phyloP scores from a whole-genome alignment of 2,329 filamentous ascomycete genomes.

The Penicillium janthinellum region DNA sequence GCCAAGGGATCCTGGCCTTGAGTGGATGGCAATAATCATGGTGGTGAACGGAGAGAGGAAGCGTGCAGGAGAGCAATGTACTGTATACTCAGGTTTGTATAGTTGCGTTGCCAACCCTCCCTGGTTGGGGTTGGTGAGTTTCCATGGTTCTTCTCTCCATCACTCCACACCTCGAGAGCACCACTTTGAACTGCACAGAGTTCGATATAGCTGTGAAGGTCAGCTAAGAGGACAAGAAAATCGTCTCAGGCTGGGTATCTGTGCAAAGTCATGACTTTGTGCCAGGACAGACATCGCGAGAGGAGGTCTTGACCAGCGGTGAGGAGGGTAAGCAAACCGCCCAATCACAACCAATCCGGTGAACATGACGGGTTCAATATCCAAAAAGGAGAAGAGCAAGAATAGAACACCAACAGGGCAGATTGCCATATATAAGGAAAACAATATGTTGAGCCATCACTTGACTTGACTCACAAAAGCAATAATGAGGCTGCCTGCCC shows the following conservation, averaged over 20 bases:
- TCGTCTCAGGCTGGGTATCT: neutral
- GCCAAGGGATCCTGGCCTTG: neutral
- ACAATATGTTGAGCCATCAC: too few relatives aligned
- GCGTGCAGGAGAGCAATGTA: neutral
- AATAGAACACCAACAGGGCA: neutral
- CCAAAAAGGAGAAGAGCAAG: neutral
- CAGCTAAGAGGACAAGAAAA: neutral
- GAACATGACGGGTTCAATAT: neutral
- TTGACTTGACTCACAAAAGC: slow-evolving; percentile 4
- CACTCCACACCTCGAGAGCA: neutral
- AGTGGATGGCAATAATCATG: neutral
- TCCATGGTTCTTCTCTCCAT: neutral
- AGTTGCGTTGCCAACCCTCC: neutral
- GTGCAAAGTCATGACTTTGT: neutral
- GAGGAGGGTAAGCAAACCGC: neutral
- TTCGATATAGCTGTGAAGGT: neutral
- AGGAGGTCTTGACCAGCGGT: neutral
- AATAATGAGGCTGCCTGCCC: neutral
- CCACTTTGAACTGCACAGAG: neutral
- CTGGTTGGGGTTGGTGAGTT: neutral
- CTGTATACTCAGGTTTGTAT: neutral
- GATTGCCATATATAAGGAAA: neutral
- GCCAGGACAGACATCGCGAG: neutral
- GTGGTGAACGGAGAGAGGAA: neutral
- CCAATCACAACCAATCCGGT: neutral